Conservation (phyloP, 2,329 filamentous ascomycete genomes). For the Diaporthe citriasiana region DNA sequence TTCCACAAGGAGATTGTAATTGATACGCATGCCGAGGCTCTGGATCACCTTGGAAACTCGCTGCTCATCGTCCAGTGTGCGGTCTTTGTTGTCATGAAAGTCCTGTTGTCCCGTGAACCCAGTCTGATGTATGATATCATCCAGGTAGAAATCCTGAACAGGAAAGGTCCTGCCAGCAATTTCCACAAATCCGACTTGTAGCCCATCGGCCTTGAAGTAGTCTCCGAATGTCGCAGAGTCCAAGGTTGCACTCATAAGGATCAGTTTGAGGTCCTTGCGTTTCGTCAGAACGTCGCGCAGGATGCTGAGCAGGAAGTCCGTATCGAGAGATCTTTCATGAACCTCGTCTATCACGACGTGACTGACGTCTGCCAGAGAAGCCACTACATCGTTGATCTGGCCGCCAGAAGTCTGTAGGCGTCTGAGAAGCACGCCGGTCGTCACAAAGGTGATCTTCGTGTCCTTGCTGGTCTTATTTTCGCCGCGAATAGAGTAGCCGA, state of each 20-base stretch:
- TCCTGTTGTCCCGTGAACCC: constrained; percentile 72
- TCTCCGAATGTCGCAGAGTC: constrained; percentile 87
- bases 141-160: constrained; percentile 89
- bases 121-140: constrained; percentile 86
- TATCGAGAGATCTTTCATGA: constrained; percentile 94
- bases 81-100: constrained; percentile 61
- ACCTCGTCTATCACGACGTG: constrained; percentile 98
- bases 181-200: constrained; percentile 83
- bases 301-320: constrained; percentile 91
- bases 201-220: constrained; percentile 81
- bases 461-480: constrained; percentile 81
- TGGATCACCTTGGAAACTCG: constrained; percentile 78
- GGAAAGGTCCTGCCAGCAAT: constrained; percentile 92
- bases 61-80: constrained; percentile 48
- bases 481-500: constrained; percentile 92
- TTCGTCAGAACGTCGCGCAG: constrained; percentile 83
- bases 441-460: constrained; percentile 96
- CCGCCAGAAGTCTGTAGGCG: constrained; percentile 92
- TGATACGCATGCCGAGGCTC: constrained; percentile 85
- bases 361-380: constrained; percentile 88
- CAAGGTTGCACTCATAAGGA: constrained; percentile 96
- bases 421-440: constrained; percentile 91
- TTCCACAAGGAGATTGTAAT: constrained; percentile 87
- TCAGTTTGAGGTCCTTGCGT: constrained; percentile 85
- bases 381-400: constrained; percentile 81